Base-by-base conservation (phyloP, 1,139 yeast genomes). In the Saccharomyces hybrid region DNA sequence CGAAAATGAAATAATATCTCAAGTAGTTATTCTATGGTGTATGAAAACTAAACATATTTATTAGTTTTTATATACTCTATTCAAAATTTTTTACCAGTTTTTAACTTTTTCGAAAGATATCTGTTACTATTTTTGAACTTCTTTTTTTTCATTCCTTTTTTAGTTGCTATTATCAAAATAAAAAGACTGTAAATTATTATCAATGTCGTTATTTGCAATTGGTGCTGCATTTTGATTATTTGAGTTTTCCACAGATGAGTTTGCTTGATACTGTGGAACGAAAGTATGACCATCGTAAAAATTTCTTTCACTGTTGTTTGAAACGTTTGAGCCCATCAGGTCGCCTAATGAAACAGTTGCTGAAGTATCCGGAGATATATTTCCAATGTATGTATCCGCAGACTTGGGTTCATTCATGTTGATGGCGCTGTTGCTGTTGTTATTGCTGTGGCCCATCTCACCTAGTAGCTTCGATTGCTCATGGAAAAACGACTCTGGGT, bases 401-500 rank as follows among this genome's bases (percentile, higher is more conserved):
- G 32, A 27, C 48, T 26, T 27, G 7, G 20, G 28, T 25, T 26
- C 29, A 25, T 23, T 29, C 48, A 46, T 46, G 11, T 49, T 48
- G 11, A 50, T 31, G 5, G 53, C 47, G n/a, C 53, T 57, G 28
- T 32, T 14, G n/a, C 8, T 48, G 46, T 31, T 48, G 14, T 28
- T 44, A 25, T 32, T 53, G 31, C 23, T n/a, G 16, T n/a, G 38
- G 16, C 16, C 38, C 38, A 32, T 32, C 16, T 32, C 26, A 44
- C 48, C 47, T 47, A 26, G 47, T 6, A 31, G 47, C 50, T 28
- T 46, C 47, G 46, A 34, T 42, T 54, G 58, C 14, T 61, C 61
- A 38, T 55, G 56, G 13, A 59, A 49, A 48, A 59, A 55, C 4
- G 57, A 53, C 16, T 52, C 54, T 16, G 64, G 58, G 50, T 61